Base-by-base conservation (phyloP, 305 asterid species). In the Fraxinus dipetala region DNA sequence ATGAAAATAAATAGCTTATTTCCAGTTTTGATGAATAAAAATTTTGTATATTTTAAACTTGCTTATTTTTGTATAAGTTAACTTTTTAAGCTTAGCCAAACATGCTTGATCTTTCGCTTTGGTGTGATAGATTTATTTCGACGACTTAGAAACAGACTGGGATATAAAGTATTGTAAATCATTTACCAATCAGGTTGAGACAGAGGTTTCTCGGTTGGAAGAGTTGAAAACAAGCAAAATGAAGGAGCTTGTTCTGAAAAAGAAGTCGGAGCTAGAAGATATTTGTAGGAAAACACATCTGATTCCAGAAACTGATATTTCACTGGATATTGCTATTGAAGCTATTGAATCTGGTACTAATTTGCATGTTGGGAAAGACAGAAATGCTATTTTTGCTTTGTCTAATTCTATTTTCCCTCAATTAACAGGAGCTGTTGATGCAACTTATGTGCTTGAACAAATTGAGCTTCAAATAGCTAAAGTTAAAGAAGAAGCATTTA, bases 231-330 rank as follows among this genome's bases (percentile, higher is more conserved):
- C 85, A 79, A 94, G 97, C 90, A 96, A 92, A 89, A 93, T 96
- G 98, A 94, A 93, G 89, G 98, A 96, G 87, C 98, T 96, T 82
- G 97, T 95, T 85, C 83, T 96, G 76, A 96, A 93, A 83, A 96
- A 96, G 95, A 92, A 92, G 87, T 90, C 84, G 8, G 99, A 96
- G 89, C 89, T 95, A 38, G 97, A 96, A 82, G 97, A 96, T 82
- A 85, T 91, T 72, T 91, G 98, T 86, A 91, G 93, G 88, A 96
- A 91, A 84, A 92, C 97, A 18, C 98, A 93, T 84, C 84, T 96
- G 80, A 79, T 85, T 87, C 97, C 91, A 22, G 95, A 91, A 87
- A 82, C 95, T 65, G 90, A 91, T 86, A 83, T 76, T 82, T 81
- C 97, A 72, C 75, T 91, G 83, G 93, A 91, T 82, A 51, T 89